Conservation (phyloP, 2,329 filamentous ascomycete species). For the Cercospora brassicicola region DNA sequence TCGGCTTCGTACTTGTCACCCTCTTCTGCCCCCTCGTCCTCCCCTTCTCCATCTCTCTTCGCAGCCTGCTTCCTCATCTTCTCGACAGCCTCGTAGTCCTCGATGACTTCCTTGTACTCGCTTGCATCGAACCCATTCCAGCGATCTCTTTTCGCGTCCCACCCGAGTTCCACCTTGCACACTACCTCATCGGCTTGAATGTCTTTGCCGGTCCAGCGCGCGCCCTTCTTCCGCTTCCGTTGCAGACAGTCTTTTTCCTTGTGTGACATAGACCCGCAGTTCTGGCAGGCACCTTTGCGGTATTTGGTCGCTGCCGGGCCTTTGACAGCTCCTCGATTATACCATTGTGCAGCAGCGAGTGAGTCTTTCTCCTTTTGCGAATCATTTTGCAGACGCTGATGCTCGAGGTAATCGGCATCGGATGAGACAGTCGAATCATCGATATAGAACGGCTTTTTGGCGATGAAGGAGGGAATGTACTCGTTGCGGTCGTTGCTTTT, state of each 20-base stretch:
- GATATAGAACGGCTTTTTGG: conserved; percentile 95
- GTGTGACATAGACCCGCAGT: conserved; percentile 96
- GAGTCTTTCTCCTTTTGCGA: conserved; percentile 57
- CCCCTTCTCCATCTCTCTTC: conserved; percentile 47
- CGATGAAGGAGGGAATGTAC: conserved; percentile 97
- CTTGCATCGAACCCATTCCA: conserved; percentile 97
- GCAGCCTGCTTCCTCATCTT: conserved; percentile 58
- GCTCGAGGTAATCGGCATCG: conserved; percentile 85
- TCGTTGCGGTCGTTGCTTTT: conserved; percentile 84
- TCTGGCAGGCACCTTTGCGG: conserved; percentile 96
- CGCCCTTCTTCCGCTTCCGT: conserved; percentile 82
- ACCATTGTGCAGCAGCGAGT: conserved; percentile 75
- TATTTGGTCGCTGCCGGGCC: conserved; percentile 90
- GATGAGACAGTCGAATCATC: conserved; percentile 66
- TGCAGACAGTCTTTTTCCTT: conserved; percentile 92
- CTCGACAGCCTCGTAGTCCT: conserved; percentile 86
- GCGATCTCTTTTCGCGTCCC: conserved; percentile 95
- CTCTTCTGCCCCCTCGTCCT: conserved; percentile 51
- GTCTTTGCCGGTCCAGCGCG: conserved; percentile 86
- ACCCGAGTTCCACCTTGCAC: conserved; percentile 82
- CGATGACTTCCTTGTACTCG: conserved; percentile 82
- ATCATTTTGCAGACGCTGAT: conserved; percentile 77
- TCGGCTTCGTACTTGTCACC: conserved; percentile 81
- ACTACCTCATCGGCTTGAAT: conserved; percentile 90
- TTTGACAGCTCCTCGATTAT: conserved; percentile 77